Evolutionary conservation across 208 protist species (phyloP).

Genomic region (Crithidia brevicula): DNA sequence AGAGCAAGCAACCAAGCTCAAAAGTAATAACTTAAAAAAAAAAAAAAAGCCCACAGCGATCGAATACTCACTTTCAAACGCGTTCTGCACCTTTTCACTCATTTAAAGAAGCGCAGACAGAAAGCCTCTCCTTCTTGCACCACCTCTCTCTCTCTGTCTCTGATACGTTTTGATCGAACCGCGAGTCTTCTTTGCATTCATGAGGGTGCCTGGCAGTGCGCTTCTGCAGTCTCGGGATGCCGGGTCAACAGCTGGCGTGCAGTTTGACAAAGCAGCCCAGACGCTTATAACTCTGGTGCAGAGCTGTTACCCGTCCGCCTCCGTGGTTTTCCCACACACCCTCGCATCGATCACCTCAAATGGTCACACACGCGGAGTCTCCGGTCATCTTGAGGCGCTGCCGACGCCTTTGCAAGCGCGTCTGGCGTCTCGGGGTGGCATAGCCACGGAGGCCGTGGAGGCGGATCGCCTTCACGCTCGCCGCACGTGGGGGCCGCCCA

Average conservation of each 20-base stretch:
- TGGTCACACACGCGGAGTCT: background rate
- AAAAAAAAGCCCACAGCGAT: too few relatives aligned
- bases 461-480: background rate
- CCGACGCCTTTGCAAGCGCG: background rate
- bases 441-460: background rate
- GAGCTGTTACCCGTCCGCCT: slow-evolving; percentile 25
- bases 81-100: too few relatives aligned
- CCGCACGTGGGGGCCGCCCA: background rate
- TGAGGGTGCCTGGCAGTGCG: background rate
- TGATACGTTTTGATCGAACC: too few relatives aligned
- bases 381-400: background rate
- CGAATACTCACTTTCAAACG: too few relatives aligned
- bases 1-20: too few relatives aligned
- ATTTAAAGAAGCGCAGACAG: too few relatives aligned
- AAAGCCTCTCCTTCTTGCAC: too few relatives aligned
- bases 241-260: too few relatives aligned
- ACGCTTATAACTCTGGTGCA: slow-evolving; percentile 16
- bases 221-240: too few relatives aligned
- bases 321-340: slow-evolving; percentile 16
- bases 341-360: background rate
- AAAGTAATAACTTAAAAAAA: too few relatives aligned
- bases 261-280: slow-evolving; percentile 1
- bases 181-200: background rate
- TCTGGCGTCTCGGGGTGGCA: background rate
- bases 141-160: too few relatives aligned